phyloP scores from a whole-genome alignment of 495 filamentous ascomycete species.

The Neurospora sp. region DNA sequence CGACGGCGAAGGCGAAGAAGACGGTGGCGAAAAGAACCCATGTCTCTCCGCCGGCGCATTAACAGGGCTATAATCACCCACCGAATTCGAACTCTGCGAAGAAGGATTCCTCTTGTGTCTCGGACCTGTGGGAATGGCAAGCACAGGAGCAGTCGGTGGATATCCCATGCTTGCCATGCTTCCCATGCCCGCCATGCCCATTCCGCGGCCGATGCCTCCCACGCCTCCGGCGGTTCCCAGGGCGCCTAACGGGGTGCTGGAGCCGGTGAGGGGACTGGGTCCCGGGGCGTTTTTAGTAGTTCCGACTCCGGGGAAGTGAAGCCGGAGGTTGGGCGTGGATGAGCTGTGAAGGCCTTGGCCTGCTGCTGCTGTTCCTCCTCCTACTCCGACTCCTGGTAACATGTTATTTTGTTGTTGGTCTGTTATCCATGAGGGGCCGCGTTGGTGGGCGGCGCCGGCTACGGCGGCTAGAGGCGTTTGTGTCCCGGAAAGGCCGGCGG shows the following conservation, averaged over 20 bases:
- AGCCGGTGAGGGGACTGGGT: background rate
- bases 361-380: background rate
- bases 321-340: constrained; percentile 16
- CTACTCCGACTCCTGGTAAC: background rate
- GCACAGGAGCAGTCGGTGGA: background rate
- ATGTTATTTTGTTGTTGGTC: constrained; percentile 6
- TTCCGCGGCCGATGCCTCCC: constrained; percentile 1
- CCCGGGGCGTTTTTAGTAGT: background rate
- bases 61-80: constrained; percentile 22
- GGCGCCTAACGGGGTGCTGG: constrained; percentile 4
- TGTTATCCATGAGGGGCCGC: constrained; percentile 29
- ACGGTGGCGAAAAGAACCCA: constrained; percentile 3
- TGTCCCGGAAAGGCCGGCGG: constrained; percentile 67
- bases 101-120: constrained; percentile 29
- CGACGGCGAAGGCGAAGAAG: constrained; percentile 1
- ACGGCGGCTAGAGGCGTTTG: constrained; percentile 82
- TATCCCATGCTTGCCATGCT: background rate
- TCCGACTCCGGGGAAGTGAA: background rate
- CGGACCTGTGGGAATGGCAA: constrained; percentile 1
- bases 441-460: constrained; percentile 49
- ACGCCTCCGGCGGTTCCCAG: background rate
- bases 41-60: background rate
- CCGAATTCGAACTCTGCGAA: constrained; percentile 35
- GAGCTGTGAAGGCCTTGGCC: constrained; percentile 14
- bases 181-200: background rate